Percentiles rank a stretch among this genome's conserved stretches.
phyloP scores from a whole-genome alignment of 805 yeast genomes.

The Saccharomycopsis fodiens region DNA sequence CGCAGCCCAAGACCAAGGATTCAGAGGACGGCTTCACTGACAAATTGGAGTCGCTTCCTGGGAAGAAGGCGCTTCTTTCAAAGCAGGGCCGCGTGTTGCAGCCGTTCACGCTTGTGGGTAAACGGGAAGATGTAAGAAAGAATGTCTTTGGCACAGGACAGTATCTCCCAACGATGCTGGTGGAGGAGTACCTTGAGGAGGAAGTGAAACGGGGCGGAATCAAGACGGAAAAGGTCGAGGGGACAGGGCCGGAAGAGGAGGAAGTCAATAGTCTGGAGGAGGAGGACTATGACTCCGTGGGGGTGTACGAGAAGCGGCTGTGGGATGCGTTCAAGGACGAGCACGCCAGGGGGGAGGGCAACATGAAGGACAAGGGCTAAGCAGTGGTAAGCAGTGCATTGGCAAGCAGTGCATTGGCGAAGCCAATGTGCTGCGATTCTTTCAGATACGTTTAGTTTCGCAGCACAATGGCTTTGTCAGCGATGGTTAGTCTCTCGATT shows the following conservation, averaged over 20 bases:
- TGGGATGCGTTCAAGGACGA: conserved; percentile 95
- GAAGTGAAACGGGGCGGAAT: conserved; percentile 84
- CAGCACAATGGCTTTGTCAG: too few species aligned
- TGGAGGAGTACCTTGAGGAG: conserved; percentile 83
- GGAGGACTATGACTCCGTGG: conserved; percentile 56
- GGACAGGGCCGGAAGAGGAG: conserved; percentile 35
- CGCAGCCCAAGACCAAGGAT: conserved; percentile 24
- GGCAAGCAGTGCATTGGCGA: too few species aligned
- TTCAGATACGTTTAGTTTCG: too few species aligned
- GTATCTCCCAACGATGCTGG: conserved; percentile 85
- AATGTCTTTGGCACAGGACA: conserved; percentile 91
- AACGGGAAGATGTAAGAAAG: conserved; percentile 46
- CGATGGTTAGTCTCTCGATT: too few species aligned
- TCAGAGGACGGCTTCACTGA: conserved; percentile 47
- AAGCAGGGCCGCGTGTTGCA: conserved; percentile 71
- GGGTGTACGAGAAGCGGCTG: conserved; percentile 62
- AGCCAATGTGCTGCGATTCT: too few species aligned
- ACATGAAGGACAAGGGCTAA: conserved; percentile 63
- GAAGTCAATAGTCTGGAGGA: conserved; percentile 33
- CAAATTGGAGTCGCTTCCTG: conserved; percentile 42
- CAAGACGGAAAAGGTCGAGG: conserved; percentile 30
- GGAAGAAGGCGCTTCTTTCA: conserved; percentile 45
- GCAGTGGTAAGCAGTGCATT: too few species aligned
- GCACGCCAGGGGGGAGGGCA: conserved; percentile 85
- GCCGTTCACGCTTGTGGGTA: conserved; percentile 72